Percentiles rank a stretch among this genome's conserved stretches.
Evolutionary conservation across 2,329 filamentous ascomycete species (phyloP).

Genomic region (Camptophora hylomeconis): DNA sequence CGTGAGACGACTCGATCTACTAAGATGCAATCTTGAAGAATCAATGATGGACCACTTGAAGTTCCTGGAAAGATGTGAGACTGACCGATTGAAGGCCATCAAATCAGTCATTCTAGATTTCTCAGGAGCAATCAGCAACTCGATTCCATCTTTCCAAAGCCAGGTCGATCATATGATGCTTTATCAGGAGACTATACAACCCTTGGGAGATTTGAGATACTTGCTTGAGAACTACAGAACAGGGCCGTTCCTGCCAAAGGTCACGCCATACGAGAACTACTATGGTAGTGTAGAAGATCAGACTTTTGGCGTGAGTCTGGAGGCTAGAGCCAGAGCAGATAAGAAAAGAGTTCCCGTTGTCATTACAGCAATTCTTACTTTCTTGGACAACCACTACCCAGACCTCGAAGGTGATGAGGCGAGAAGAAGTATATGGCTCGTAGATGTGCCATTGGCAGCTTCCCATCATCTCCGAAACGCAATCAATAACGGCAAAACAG

Average conservation of each 20-base stretch:
- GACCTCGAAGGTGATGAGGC: slow-evolving; percentile 95
- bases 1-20: slow-evolving; percentile 73
- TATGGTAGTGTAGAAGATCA: slow-evolving; percentile 97
- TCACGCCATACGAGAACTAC: slow-evolving; percentile 95
- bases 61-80: slow-evolving; percentile 93
- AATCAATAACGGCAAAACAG: slow-evolving; percentile 76
- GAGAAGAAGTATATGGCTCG: slow-evolving; percentile 81
- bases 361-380: slow-evolving; percentile 85
- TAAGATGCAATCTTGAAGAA: slow-evolving; percentile 91
- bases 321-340: slow-evolving; percentile 82
- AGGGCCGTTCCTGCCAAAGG: slow-evolving; percentile 78
- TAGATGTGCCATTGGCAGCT: slow-evolving; percentile 74
- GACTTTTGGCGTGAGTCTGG: slow-evolving; percentile 95
- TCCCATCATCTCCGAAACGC: slow-evolving; percentile 72
- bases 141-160: slow-evolving; percentile 89
- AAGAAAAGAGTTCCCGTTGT: slow-evolving; percentile 89
- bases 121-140: slow-evolving; percentile 91
- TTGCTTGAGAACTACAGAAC: slow-evolving; percentile 94
- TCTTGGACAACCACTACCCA: slow-evolving; percentile 91
- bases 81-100: slow-evolving; percentile 92
- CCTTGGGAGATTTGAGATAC: slow-evolving; percentile 76
- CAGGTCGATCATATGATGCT: slow-evolving; percentile 98
- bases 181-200: slow-evolving; percentile 98
- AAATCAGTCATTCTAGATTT: slow-evolving; percentile 97
- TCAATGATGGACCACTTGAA: slow-evolving; percentile 83